A percentile compares a stretch with the other conserved stretches of the same genome.
Conservation (phyloP, 1,284 basidiomycete species). For the Sporisorium reilianum region DNA sequence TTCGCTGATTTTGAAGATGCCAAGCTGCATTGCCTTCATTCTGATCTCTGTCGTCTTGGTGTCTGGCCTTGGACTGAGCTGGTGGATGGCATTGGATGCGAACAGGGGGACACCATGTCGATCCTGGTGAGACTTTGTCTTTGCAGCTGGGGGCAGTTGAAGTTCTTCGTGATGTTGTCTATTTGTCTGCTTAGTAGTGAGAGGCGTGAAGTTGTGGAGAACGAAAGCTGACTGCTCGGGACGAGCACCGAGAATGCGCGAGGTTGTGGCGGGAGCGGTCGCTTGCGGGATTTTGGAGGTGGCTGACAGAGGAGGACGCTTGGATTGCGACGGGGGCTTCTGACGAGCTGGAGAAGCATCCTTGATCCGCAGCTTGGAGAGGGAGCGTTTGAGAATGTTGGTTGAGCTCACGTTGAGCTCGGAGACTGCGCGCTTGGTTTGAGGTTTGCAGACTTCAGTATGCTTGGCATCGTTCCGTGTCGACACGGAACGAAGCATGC, state of each 20-base stretch:
- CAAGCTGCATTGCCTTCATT: conserved; percentile 47
- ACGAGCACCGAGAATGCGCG: conserved; percentile 14
- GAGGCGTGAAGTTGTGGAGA: not conserved
- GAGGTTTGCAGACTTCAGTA: not conserved
- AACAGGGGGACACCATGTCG: not conserved
- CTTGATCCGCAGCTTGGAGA: conserved; percentile 36
- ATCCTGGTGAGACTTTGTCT: not conserved
- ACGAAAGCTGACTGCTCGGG: conserved; percentile 21
- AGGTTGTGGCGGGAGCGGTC: conserved; percentile 8
- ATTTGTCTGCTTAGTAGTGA: not conserved
- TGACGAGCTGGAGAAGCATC: conserved; percentile 22
- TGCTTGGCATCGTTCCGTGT: conserved; percentile 21
- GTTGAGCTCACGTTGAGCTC: conserved; percentile 1
- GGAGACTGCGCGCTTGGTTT: conserved; percentile 6
- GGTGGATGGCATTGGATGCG: not conserved
- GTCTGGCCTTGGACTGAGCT: conserved; percentile 4
- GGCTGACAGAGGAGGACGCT: conserved; percentile 6
- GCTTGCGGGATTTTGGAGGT: conserved; percentile 35
- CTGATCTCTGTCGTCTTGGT: conserved; percentile 16
- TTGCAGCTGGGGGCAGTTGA: not conserved
- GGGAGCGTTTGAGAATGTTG: conserved; percentile 31
- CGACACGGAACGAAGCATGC: conserved; percentile 13
- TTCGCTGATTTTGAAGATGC: conserved; percentile 50
- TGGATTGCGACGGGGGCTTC: not conserved
- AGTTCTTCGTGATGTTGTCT: not conserved